A percentile compares a stretch with the other conserved stretches of the same genome.
phyloP scores from a whole-genome alignment of 1,284 basidiomycete species.

The Calocybe gambosa region DNA sequence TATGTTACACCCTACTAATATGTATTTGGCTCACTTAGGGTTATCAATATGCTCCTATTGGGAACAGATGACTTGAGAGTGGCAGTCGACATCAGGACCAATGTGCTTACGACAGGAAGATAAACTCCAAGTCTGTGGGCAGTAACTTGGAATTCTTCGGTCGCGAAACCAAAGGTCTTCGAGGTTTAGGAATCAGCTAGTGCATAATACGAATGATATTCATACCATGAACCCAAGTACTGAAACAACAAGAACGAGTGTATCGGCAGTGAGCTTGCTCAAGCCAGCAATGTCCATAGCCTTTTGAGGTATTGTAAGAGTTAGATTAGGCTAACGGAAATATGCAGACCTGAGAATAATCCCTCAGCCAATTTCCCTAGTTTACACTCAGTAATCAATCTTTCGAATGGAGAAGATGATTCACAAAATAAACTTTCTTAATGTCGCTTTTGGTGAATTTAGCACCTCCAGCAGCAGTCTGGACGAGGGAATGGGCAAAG shows the following conservation, averaged over 20 bases:
- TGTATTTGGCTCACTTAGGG: constrained; percentile 40
- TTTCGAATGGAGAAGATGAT: constrained; percentile 16
- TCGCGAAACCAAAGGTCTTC: constrained; percentile 65
- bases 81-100: not conserved
- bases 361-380: constrained; percentile 61
- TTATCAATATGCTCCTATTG: constrained; percentile 72
- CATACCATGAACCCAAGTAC: constrained; percentile 65
- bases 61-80: not conserved
- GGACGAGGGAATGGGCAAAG: constrained; percentile 42
- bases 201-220: constrained; percentile 15
- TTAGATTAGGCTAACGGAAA: constrained; percentile 11
- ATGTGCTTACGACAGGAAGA: constrained; percentile 51
- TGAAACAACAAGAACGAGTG: constrained; percentile 68
- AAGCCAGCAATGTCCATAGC: constrained; percentile 77
- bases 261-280: constrained; percentile 56
- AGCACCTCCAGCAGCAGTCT: constrained; percentile 38
- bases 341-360: constrained; percentile 47
- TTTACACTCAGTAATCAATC: not conserved
- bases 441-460: constrained; percentile 60
- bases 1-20: not conserved
- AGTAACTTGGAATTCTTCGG: constrained; percentile 77
- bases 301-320: constrained; percentile 23
- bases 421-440: constrained; percentile 61
- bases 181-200: not conserved
- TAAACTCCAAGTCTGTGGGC: constrained; percentile 80